These are phyloP conservation scores for Suhomyces canberraensis DNA, from an alignment of 805 yeast species.

Conservation along the genomic window DNA sequence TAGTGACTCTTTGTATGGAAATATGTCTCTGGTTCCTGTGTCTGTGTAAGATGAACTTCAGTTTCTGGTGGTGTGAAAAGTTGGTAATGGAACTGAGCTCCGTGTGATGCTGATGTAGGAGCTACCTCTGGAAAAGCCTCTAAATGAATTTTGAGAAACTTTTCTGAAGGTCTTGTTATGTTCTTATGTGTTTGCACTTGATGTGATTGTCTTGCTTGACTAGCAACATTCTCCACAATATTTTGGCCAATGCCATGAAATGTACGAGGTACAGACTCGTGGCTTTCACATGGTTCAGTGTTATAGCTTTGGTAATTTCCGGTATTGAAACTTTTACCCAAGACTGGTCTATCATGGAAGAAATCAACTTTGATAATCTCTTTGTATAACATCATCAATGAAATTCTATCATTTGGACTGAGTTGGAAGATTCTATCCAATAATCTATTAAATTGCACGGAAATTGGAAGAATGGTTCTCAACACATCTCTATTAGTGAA, in stretches of 20 bases:
- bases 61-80: conserved; percentile 18
- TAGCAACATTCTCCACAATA: too few relatives aligned
- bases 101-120: not conserved
- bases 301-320: not conserved
- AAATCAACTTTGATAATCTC: conserved; percentile 35
- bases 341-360: conserved; percentile 20
- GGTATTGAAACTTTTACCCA: not conserved
- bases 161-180: not conserved
- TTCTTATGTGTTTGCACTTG: too few relatives aligned
- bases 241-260: too few relatives aligned
- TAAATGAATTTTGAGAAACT: not conserved
- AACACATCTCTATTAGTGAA: conserved; percentile 46
- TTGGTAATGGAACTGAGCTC: conserved; percentile 6
- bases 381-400: conserved; percentile 36
- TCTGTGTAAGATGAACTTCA: not conserved
- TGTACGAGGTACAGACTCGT: too few relatives aligned
- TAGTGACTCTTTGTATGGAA: not conserved
- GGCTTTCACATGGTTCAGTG: too few relatives aligned
- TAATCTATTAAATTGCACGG: conserved; percentile 55
- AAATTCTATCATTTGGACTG: conserved; percentile 48
- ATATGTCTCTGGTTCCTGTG: not conserved
- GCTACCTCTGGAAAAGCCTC: not conserved
- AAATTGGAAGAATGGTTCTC: conserved; percentile 68
- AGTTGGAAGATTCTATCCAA: conserved; percentile 43
- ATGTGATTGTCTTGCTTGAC: too few relatives aligned